Evolutionary conservation across 331 rosid genomes (phyloP).

Genomic region (Quercus lobata): DNA sequence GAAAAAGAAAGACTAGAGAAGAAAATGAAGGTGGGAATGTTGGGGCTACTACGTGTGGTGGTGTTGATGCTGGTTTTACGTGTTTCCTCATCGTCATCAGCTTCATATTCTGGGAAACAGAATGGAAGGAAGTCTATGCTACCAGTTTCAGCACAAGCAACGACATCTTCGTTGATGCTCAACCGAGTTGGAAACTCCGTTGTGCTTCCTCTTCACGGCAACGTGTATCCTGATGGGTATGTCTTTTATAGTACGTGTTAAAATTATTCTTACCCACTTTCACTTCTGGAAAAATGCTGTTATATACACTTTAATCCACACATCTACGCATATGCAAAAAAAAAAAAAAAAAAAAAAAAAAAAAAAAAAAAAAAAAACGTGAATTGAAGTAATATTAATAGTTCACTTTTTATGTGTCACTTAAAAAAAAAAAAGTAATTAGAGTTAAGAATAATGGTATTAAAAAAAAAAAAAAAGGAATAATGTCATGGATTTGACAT

Average conservation of each 20-base stretch:
- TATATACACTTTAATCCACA: too few relatives aligned
- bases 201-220: slow-evolving; percentile 70
- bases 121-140: slow-evolving; percentile 37
- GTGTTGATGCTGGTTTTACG: slow-evolving; percentile 25
- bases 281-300: too few relatives aligned
- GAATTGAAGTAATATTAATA: too few relatives aligned
- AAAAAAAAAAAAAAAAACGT: too few relatives aligned
- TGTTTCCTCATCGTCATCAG: slow-evolving; percentile 24
- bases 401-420: neutral
- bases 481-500: too few relatives aligned
- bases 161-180: slow-evolving; percentile 28
- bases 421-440: too few relatives aligned
- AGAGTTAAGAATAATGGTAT: too few relatives aligned
- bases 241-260: neutral
- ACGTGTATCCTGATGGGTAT: slow-evolving; percentile 87
- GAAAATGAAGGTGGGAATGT: slow-evolving; percentile 23
- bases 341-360: too few relatives aligned
- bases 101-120: slow-evolving; percentile 51
- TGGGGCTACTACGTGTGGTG: slow-evolving; percentile 17
- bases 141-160: neutral
- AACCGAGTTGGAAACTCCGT: slow-evolving; percentile 57
- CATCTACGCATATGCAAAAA: too few relatives aligned
- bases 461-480: neutral
- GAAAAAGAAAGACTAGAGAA: neutral
- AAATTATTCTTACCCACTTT: neutral